phyloP scores from a whole-genome alignment of 257 asterid genomes.

The Solanum clarkiae region DNA sequence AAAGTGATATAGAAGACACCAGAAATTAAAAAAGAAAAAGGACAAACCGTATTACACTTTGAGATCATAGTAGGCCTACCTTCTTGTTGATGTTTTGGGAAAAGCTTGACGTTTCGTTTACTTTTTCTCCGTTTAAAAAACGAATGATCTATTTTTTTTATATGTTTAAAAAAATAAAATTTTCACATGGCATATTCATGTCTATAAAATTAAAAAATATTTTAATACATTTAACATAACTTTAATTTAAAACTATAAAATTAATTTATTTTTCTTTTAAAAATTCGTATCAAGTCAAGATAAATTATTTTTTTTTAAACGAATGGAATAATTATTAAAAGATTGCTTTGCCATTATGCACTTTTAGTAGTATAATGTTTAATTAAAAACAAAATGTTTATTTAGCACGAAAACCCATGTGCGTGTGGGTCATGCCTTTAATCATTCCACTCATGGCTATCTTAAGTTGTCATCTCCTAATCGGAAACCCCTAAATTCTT shows the following conservation, averaged over 20 bases:
- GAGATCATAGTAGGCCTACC: background rate
- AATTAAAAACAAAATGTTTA: background rate
- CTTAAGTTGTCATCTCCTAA: background rate
- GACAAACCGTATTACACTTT: background rate
- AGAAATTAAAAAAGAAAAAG: background rate
- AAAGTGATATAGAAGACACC: background rate
- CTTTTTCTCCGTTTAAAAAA: too few species aligned
- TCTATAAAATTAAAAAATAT: too few species aligned
- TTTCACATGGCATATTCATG: too few species aligned
- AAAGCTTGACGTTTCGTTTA: background rate
- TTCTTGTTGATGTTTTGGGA: background rate
- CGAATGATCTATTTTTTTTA: too few species aligned
- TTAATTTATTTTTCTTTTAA: too few species aligned
- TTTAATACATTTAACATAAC: accelerated
- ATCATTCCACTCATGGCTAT: background rate
- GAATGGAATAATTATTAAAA: background rate
- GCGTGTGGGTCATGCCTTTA: background rate
- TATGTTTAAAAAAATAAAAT: too few species aligned
- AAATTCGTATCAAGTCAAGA: too few species aligned
- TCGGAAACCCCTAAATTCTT: background rate
- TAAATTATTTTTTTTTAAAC: too few species aligned
- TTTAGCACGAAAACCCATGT: background rate
- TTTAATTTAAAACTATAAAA: too few species aligned
- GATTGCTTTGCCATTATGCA: background rate
- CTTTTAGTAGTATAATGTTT: background rate